Conservation (phyloP, 306 rosid genomes). For the Trifolium repens region DNA sequence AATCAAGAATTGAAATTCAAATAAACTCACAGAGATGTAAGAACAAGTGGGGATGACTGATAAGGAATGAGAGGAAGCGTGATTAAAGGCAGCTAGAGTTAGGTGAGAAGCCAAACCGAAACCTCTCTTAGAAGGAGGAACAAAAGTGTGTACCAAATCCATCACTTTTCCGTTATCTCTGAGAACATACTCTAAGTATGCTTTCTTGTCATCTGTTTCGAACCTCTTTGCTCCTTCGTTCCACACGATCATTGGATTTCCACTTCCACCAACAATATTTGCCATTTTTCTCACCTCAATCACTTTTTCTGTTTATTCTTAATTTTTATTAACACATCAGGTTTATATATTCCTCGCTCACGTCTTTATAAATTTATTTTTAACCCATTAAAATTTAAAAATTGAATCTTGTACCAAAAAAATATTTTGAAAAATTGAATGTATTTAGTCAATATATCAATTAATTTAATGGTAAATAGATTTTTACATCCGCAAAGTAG, state of each 20-base stretch:
- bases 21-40: slow-evolving; percentile 73
- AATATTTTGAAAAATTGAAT: no score
- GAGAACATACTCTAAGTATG: slow-evolving; percentile 62
- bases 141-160: slow-evolving; percentile 85
- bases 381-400: no score
- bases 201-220: slow-evolving; percentile 85
- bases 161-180: slow-evolving; percentile 60
- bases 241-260: slow-evolving; percentile 54
- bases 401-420: no score
- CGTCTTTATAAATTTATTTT: no score
- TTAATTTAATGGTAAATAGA: no score
- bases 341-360: no score
- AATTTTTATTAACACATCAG: not conserved
- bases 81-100: slow-evolving; percentile 79
- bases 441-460: no score
- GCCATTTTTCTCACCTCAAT: slow-evolving; percentile 43
- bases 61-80: slow-evolving; percentile 67
- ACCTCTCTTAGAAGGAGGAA: slow-evolving; percentile 85
- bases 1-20: no score
- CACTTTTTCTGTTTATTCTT: not conserved
- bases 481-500: no score
- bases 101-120: slow-evolving; percentile 84
- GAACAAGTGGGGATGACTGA: slow-evolving; percentile 75
- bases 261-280: not conserved
- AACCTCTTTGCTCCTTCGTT: slow-evolving; percentile 58